Conservation (phyloP, 805 yeast genomes). For the Pichia scutulata region DNA sequence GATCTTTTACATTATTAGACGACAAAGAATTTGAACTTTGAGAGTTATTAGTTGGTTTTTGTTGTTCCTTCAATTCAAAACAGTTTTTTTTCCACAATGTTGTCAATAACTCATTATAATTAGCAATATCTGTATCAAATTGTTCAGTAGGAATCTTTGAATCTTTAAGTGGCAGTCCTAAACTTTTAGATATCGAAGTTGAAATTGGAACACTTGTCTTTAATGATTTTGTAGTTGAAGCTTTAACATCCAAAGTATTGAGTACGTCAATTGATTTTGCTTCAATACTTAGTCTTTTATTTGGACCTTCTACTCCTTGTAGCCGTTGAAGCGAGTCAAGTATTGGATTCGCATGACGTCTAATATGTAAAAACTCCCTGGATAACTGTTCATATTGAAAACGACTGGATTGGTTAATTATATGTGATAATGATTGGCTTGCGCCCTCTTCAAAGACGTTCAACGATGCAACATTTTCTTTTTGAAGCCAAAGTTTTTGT, state of each 20-base stretch:
- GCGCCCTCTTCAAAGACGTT: slow-evolving; percentile 37
- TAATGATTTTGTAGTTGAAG: background rate
- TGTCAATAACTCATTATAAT: slow-evolving; percentile 4
- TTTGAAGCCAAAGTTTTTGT: slow-evolving; percentile 75
- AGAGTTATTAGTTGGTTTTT: background rate
- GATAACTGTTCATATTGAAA: slow-evolving; percentile 76
- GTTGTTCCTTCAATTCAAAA: background rate
- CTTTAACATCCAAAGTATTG: background rate
- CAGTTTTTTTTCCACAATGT: slow-evolving; percentile 12
- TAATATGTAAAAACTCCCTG: slow-evolving; percentile 61
- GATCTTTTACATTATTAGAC: background rate
- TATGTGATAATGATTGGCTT: slow-evolving; percentile 21
- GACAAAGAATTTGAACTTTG: background rate
- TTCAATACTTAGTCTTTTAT: background rate
- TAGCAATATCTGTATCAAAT: slow-evolving; percentile 5
- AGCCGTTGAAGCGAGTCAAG: slow-evolving; percentile 53
- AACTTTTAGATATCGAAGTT: slow-evolving; percentile 1
- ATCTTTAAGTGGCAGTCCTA: slow-evolving; percentile 1
- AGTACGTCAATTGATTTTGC: background rate
- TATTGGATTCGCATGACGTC: slow-evolving; percentile 66
- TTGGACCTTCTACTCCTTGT: slow-evolving; percentile 14
- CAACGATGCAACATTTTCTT: slow-evolving; percentile 53
- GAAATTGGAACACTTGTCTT: background rate
- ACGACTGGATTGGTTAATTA: slow-evolving; percentile 39
- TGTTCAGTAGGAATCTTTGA: background rate